Conservation (phyloP, 176 grass and related monocot genomes). For the sorghum (Sorghum bicolor) region DNA sequence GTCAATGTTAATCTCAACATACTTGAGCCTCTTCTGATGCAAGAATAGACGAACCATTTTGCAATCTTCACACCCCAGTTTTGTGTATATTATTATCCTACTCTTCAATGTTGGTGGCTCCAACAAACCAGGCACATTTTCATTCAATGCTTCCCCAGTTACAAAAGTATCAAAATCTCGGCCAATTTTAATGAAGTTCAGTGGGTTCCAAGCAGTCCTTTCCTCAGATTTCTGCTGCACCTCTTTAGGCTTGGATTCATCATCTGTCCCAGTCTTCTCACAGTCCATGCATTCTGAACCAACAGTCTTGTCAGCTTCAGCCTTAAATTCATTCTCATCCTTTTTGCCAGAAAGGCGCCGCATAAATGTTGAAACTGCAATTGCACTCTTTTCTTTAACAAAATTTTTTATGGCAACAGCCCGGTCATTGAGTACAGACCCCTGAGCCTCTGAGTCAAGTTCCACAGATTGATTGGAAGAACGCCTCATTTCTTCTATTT, state of each 20-base stretch:
- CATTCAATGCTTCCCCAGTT: conserved; percentile 40
- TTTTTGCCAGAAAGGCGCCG: conserved; percentile 87
- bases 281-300: conserved; percentile 30
- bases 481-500: conserved; percentile 54
- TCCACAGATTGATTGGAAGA: conserved; percentile 46
- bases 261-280: conserved; percentile 28
- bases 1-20: conserved; percentile 89
- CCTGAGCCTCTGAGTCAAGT: conserved; percentile 42
- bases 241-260: conserved; percentile 50
- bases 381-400: conserved; percentile 82
- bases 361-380: conserved; percentile 73
- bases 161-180: conserved; percentile 45
- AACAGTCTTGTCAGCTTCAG: conserved; percentile 51
- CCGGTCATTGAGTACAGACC: conserved; percentile 64
- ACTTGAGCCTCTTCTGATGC: conserved; percentile 55
- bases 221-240: conserved; percentile 43
- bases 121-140: conserved; percentile 14
- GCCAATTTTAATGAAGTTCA: conserved; percentile 78
- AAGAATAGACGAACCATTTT: conserved; percentile 68
- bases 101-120: conserved; percentile 53
- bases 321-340: conserved; percentile 50
- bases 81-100: conserved; percentile 80
- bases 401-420: conserved; percentile 83
- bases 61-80: conserved; percentile 75
- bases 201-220: conserved; percentile 79